phyloP scores from a whole-genome alignment of 495 filamentous ascomycete genomes.

The Daldinia decipiens region DNA sequence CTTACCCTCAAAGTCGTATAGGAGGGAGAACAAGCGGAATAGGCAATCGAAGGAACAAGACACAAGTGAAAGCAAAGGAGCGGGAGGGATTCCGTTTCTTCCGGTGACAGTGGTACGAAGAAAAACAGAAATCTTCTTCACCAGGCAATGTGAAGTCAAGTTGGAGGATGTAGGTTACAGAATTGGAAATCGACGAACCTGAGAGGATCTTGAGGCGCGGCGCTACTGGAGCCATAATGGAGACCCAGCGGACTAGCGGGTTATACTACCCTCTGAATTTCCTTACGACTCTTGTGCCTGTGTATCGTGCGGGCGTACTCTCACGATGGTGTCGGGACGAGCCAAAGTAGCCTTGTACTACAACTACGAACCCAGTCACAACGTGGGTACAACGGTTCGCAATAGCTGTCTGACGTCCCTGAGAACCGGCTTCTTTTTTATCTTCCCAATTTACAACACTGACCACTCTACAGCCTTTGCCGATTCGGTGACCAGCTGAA shows the following conservation, averaged over 20 bases:
- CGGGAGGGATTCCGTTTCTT: constrained; percentile 44
- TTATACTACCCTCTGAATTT: constrained; percentile 40
- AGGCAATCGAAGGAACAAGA: constrained; percentile 39
- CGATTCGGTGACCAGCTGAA: constrained; percentile 40
- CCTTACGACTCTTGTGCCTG: constrained; percentile 38
- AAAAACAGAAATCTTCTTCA: constrained; percentile 44
- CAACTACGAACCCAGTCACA: constrained; percentile 44
- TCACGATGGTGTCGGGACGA: constrained; percentile 48
- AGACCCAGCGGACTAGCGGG: constrained; percentile 58
- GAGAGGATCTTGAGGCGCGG: constrained; percentile 65
- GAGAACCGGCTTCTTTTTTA: constrained; percentile 30
- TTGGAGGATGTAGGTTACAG: constrained; percentile 34
- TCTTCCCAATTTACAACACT: constrained; percentile 29
- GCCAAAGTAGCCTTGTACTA: constrained; percentile 47
- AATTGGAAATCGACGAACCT: constrained; percentile 55
- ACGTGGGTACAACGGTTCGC: constrained; percentile 46
- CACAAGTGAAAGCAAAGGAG: constrained; percentile 50
- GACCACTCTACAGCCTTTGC: constrained; percentile 31
- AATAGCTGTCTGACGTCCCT: constrained; percentile 44
- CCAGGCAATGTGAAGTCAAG: constrained; percentile 37
- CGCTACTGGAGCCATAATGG: constrained; percentile 62
- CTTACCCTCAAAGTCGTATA: constrained; percentile 29
- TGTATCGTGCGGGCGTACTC: constrained; percentile 44
- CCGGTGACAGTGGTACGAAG: constrained; percentile 48
- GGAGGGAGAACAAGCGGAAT: constrained; percentile 50